Base-by-base conservation (phyloP, 805 yeast species). In the Ogataea corticis region DNA sequence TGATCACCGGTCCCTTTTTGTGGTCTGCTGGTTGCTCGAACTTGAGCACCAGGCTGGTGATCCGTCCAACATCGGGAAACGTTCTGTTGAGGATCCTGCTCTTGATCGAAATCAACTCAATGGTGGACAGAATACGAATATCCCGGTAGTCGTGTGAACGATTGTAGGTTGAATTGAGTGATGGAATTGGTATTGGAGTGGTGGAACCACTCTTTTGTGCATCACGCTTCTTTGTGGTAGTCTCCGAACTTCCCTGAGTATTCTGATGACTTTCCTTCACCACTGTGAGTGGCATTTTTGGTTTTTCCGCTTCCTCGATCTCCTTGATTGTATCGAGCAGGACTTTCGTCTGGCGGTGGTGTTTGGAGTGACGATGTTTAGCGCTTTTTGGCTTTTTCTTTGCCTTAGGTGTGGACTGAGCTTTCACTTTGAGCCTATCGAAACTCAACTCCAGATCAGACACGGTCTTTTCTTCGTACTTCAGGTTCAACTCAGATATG, bases 401-500 rank as follows among this genome's bases (percentile, higher is more conserved):
- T 3, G 44, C n/a, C 23, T 41, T 33, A 4, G 41, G 45, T 2
- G 41, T 35, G 28, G 35, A 34, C 15, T 30, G 49, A 13, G 30
- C 27, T 12, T 13, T 15, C 27, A 28, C 12, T n/a, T 21, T 34
- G 23, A 41, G 13, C 9, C 19, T 33, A 7, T 33, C 21, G 18
- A 41, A 27, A 23, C 25, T 28, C 34, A 16, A n/a, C 13, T 34
- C 44, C 10, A 31, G 15, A 4, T 33, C 33, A 4, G 30, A 7
- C 13, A 12, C 23, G 5, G 7, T 9, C 21, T 25, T 29, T 23
- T 29, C 41, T 12, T 25, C 32, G 14, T 47, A 32, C 18, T 51
- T 50, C 16, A 43, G 47, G 18, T 50, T 50, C 27, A 62, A 38
- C 25, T 57, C 55, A 0, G 61, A 52, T 5, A 61, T 49, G 42